A percentile compares a stretch with the other conserved stretches of the same genome.
Evolutionary conservation across 352 stramenopile species (phyloP).

Genomic region (Aphanomyces astaci): DNA sequence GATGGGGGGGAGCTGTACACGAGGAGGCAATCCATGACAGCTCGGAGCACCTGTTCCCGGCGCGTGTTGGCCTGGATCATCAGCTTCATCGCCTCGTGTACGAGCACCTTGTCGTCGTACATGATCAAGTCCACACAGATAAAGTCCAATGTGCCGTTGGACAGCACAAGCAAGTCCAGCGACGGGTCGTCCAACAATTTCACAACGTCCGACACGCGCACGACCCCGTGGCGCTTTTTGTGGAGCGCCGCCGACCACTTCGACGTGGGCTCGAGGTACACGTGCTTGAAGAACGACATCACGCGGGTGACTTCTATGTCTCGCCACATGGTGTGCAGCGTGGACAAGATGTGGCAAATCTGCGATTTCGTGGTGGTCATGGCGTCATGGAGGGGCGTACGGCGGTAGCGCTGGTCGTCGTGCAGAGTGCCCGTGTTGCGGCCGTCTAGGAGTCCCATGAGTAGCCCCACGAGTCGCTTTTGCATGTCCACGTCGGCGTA

Average conservation of each 20-base stretch:
- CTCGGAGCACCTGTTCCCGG: not conserved
- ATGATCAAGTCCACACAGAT: conserved; percentile 16
- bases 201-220: not conserved
- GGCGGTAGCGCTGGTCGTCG: not conserved
- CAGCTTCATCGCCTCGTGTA: not conserved
- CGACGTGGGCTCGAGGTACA: not conserved
- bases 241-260: not conserved
- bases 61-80: conserved; percentile 5
- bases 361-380: conserved; percentile 1
- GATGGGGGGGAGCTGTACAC: not conserved
- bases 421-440: not conserved
- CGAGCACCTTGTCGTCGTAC: conserved; percentile 1
- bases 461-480: not conserved
- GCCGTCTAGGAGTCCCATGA: conserved; percentile 1
- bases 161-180: not conserved
- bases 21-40: not conserved
- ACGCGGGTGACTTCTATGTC: not conserved
- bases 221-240: not conserved
- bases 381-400: not conserved
- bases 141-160: not conserved
- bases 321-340: not conserved
- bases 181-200: not conserved
- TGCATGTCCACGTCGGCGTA: not conserved
- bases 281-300: conserved; percentile 1
- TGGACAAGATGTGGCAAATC: conserved; percentile 4